phyloP scores from a whole-genome alignment of 2,329 filamentous ascomycete genomes.

The Neonectria neomacrospora region DNA sequence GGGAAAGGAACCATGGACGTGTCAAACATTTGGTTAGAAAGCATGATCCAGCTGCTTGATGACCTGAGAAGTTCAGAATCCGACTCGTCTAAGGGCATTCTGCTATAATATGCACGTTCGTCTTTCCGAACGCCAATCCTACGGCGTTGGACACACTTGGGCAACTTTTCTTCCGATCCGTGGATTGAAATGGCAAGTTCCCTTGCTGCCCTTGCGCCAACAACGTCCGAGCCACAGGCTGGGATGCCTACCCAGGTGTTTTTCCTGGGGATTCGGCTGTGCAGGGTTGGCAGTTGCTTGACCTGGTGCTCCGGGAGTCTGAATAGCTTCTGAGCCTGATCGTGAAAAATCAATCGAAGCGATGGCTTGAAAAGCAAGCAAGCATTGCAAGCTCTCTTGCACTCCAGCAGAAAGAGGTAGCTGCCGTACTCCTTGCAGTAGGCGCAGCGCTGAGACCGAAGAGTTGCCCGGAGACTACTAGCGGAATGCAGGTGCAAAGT shows the following conservation, averaged over 20 bases:
- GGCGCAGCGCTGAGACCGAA: slow-evolving; percentile 7
- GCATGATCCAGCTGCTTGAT: neutral
- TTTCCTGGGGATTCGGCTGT: neutral
- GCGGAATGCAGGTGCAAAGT: neutral
- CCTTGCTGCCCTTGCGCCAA: neutral
- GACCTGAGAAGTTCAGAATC: neutral
- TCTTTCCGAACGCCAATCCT: neutral
- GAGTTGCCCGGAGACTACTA: neutral
- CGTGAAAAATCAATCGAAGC: neutral
- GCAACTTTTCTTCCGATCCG: neutral
- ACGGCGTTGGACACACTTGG: neutral
- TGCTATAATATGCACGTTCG: no score
- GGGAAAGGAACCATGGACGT: slow-evolving; percentile 9
- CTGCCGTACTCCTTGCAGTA: slow-evolving; percentile 4
- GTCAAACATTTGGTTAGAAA: neutral
- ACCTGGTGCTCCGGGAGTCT: neutral
- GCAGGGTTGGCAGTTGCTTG: neutral
- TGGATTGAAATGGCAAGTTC: neutral
- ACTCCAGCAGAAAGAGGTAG: slow-evolving; percentile 12
- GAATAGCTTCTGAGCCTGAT: neutral
- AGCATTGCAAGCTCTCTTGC: slow-evolving; percentile 8
- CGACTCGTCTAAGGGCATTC: neutral
- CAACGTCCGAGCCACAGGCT: neutral
- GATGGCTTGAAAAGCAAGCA: slow-evolving; percentile 4
- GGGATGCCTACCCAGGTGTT: neutral